Evolutionary conservation across 2,329 filamentous ascomycete genomes (phyloP).

Genomic region (Tolypocladium capitatum): DNA sequence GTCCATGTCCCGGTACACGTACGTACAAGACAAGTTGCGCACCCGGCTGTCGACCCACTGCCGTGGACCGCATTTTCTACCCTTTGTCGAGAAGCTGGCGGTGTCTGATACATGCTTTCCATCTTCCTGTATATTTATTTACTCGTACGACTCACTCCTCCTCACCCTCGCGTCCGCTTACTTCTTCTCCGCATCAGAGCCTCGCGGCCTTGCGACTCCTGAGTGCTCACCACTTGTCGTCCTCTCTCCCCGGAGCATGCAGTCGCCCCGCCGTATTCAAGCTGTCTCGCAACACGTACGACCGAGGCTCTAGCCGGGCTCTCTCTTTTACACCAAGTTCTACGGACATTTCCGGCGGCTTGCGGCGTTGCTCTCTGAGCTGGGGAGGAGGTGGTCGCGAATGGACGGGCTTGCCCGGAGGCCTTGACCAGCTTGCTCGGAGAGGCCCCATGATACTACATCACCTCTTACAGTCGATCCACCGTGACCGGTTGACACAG

Average conservation of each 20-base stretch:
- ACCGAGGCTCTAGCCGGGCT: neutral
- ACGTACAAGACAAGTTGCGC: too few species aligned
- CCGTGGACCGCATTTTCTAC: neutral
- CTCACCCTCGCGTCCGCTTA: too few species aligned
- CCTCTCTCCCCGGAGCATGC: too few species aligned
- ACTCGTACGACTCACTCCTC: too few species aligned
- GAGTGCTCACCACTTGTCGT: too few species aligned
- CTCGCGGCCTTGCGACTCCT: too few species aligned
- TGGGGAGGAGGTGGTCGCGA: neutral
- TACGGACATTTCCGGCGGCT: too few species aligned
- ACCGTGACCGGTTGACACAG: neutral
- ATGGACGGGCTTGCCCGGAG: neutral
- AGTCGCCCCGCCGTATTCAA: too few species aligned
- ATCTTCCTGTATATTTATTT: neutral
- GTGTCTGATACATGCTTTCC: neutral
- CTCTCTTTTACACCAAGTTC: neutral
- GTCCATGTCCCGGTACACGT: neutral
- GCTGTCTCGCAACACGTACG: neutral
- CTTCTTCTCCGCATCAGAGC: neutral
- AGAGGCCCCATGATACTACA: neutral
- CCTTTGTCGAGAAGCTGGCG: neutral
- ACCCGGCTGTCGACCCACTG: neutral
- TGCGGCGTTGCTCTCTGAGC: neutral
- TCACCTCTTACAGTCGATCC: neutral
- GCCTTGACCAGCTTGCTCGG: neutral